Evolutionary conservation across 2,329 filamentous ascomycete species (phyloP), one percentile per base, ranked within the genome.

Genomic region (Metarhizium rileyi): DNA sequence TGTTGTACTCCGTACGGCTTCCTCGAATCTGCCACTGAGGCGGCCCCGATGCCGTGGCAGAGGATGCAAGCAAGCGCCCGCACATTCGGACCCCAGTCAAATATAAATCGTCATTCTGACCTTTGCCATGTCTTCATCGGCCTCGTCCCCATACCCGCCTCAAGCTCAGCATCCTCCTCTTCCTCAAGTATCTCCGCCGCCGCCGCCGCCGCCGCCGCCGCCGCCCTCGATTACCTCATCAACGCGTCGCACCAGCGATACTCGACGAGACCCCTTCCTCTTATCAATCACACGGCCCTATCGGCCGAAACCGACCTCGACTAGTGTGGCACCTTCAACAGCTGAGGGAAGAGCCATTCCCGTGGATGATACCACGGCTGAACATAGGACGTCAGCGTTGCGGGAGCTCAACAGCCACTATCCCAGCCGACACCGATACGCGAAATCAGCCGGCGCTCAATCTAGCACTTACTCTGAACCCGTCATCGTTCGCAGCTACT

Each of bases 401-500:
- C 76, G 78, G 49, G 76, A 81, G 61, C 69, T 83, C 52, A 83
- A 78, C 63, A 73, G 67, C 58, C 75, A 74, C 56, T 79, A 77
- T 51, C 76, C 78, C 5, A 77, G 74, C 46, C 73, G 74, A 42
- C 77, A 77, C 60, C 74, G 72, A 54, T 79, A 77, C 68, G 68
- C 75, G 52, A 77, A 79, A 62, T 77, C 76, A 23, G 73, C 74
- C 12, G 74, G 75, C 10, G 72, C 78, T 18, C 70, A 75, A 58
- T 79, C 67, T 63, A 78, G 71, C 55, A 82, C 78, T 36, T 81
- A 80, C 59, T 81, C 77, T 3, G 78, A 83, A 53, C 81, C 81
- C n/a, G 78, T 84, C 50, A 76, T 84, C 36, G 81, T 84, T 23
- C 74, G 79, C 51, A 83, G 79, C 45, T 83, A 84, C 59, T 79